Evolutionary conservation across 1,139 yeast genomes (phyloP), one percentile per base, ranked within the genome.

Genomic region (Scheffersomyces segobiensis): DNA sequence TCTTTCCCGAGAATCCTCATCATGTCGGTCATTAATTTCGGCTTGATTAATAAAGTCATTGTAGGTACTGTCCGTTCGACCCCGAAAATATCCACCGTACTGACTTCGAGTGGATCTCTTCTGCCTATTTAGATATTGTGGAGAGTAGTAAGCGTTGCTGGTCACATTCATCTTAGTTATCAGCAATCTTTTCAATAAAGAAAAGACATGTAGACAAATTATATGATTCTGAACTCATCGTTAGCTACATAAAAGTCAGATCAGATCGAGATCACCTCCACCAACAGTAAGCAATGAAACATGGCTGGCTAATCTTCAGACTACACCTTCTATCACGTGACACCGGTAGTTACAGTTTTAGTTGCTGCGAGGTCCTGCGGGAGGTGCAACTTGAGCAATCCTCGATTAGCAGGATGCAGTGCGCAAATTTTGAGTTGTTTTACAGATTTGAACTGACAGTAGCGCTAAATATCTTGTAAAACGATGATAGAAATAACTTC

Each of bases 91-190:
- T 19, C 54, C 55, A 54, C 56, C 55, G 49, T 58, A 51, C 22
- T 57, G 57, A 52, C 57, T 55, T 17, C 57, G 54, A n/a, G 66
- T 65, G 20, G 65, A 56, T 46, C 58, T 61, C 48, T 59, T 59
- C 57, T 61, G 60, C 53, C 60, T 60, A 24, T 67, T 67, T 47
- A 69, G 61, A 55, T 67, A 70, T 55, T 63, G 65, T 14, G 67
- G 60, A 48, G 72, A 63, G 55, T 60, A 70, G 64, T 70, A 69
- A 19, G 69, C 73, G 42, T 67, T 64, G 26, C 64, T 63, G 19
- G 71, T 64, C 53, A 69, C 73, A 57, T 69, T 69, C 72, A 69
- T 69, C 42, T 32, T 32, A 32, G 14, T 32, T 32, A 17, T 32
- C 3, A 10, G 17, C 2, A 2, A 32, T 10, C 17, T 4, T 2